Conservation (phyloP, 2,329 filamentous ascomycete genomes). For the Phialophora tarda region DNA sequence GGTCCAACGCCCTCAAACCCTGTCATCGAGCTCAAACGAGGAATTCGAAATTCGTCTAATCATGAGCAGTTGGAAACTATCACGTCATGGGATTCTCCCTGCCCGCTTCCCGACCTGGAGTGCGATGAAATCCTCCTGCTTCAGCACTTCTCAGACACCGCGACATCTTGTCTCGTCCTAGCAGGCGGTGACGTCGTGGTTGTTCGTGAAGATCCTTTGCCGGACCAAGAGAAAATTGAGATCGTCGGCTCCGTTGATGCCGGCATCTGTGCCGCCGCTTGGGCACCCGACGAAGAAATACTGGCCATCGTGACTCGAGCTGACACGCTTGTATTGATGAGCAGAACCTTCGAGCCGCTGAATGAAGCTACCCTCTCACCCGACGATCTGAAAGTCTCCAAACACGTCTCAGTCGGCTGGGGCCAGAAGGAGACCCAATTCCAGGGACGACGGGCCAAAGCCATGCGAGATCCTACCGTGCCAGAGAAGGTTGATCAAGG, state of each 20-base stretch:
- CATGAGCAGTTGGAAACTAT: conserved; percentile 57
- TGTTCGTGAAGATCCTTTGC: conserved; percentile 72
- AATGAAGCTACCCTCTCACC: conserved; percentile 72
- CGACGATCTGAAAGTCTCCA: conserved; percentile 84
- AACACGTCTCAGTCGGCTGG: conserved; percentile 96
- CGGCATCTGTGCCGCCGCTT: conserved; percentile 84
- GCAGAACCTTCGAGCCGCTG: conserved; percentile 82
- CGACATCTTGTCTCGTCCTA: conserved; percentile 79
- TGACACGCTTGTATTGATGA: conserved; percentile 87
- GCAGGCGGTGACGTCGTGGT: conserved; percentile 90
- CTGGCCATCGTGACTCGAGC: conserved; percentile 81
- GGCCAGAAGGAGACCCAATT: conserved; percentile 98
- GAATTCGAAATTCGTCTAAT: conserved; percentile 35
- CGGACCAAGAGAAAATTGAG: conserved; percentile 80
- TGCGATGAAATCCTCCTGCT: conserved; percentile 78
- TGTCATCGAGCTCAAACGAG: conserved; percentile 73
- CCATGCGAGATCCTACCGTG: conserved; percentile 89
- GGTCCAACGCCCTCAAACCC: conserved; percentile 75
- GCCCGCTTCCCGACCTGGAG: conserved; percentile 74
- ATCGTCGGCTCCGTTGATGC: conserved; percentile 94
- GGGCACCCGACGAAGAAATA: conserved; percentile 95
- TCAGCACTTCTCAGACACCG: conserved; percentile 82
- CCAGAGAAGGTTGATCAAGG: conserved; percentile 91
- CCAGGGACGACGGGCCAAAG: conserved; percentile 84
- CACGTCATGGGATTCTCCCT: conserved; percentile 87